Evolutionary conservation across 2,329 filamentous ascomycete species (phyloP).

Genomic region (Cladosporium sp.): DNA sequence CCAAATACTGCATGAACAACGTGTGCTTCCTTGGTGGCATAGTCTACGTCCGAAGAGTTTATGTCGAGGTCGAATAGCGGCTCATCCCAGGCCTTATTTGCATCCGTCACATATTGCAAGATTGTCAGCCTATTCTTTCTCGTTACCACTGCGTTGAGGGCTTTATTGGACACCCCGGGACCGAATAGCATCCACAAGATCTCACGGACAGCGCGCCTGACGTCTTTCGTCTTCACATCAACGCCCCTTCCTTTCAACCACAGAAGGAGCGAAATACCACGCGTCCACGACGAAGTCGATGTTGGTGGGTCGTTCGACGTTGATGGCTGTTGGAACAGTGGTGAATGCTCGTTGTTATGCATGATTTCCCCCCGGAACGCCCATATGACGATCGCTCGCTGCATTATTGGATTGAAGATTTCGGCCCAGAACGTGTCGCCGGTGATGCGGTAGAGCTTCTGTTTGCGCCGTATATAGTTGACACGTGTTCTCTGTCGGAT

Average conservation of each 20-base stretch:
- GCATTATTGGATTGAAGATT: constrained; percentile 26
- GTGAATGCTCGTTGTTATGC: neutral
- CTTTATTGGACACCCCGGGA: constrained; percentile 23
- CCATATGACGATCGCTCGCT: constrained; percentile 31
- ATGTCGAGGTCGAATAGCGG: neutral
- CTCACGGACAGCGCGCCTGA: constrained; percentile 22
- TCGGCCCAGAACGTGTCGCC: neutral
- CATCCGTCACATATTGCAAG: constrained; percentile 27
- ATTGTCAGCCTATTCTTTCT: constrained; percentile 22
- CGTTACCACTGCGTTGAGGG: constrained; percentile 19
- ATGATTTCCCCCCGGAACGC: constrained; percentile 25
- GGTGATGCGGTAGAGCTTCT: neutral
- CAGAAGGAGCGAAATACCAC: constrained; percentile 28
- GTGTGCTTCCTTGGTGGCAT: neutral
- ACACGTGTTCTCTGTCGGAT: too few relatives aligned
- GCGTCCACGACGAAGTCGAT: constrained; percentile 22
- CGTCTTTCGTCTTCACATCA: constrained; percentile 14
- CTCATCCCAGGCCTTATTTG: constrained; percentile 25
- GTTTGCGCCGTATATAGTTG: neutral
- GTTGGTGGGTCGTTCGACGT: neutral
- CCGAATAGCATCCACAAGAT: constrained; percentile 35
- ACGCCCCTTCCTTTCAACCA: constrained; percentile 24
- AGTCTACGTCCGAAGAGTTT: neutral
- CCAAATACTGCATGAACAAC: constrained; percentile 25
- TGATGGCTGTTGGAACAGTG: neutral